Base-by-base conservation (phyloP, 306 rosid species). In the Vigna unguiculata region DNA sequence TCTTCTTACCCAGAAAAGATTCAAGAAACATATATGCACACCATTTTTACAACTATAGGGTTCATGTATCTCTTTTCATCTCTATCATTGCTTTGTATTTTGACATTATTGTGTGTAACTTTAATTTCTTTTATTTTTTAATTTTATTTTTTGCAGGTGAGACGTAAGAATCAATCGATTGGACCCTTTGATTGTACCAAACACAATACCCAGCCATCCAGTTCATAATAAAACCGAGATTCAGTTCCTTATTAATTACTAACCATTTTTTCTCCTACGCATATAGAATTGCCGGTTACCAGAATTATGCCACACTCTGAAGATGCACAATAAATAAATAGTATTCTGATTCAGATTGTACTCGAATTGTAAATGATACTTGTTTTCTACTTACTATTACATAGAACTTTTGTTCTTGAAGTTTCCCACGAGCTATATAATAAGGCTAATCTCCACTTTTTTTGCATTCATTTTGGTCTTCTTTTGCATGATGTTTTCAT, bases 141-240 rank as follows among this genome's bases (percentile, higher is more conserved):
- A n/a, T 66, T 52, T 72, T 77, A 78, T 59, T 74, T 82, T 82
- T 82, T 80, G 57, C 89, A 95, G 98, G 97, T 95, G 80, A 91
- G 61, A 69, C 83, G 90, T 14, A 95, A 92, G 83, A 80, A 81
- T 76, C 93, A 90, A 85, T 89, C 20, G 28, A 83, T 92, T 48
- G 98, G 98, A 53, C 98, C 98, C 13, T 92, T 78, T 66, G 97
- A 95, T 71, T 95, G 97, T 76, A 95, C 97, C 73, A 92, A 95
- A 80, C 78, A 83, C 71, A 87, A 83, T 72, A 66, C 32, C 40
- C 84, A 82, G 32, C 77, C 82, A 75, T 79, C 85, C 32, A 60
- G 74, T 74, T 71, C 80, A 20, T 62, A 76, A 53, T 81, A 30
- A 40, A 46, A 49, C 64, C 52, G 28, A 65, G 58, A 51, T 84